A percentile compares a stretch with the other conserved stretches of the same genome.
These are phyloP conservation scores for Mycena sanguinolenta DNA, from an alignment of 768 basidiomycete genomes.

Conservation along the genomic window DNA sequence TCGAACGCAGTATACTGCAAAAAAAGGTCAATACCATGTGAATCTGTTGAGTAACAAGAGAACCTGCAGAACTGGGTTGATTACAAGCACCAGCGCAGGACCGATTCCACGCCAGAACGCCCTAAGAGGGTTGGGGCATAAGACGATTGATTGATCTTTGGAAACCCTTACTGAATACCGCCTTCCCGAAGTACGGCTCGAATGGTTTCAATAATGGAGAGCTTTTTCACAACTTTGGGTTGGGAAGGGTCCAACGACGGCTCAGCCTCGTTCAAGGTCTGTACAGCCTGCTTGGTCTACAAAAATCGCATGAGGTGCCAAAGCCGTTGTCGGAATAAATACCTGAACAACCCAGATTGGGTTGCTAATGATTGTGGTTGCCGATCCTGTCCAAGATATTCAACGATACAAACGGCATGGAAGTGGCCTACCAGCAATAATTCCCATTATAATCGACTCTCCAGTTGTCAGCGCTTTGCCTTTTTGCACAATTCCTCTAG, in stretches of 20 bases:
- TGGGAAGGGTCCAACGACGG: constrained; percentile 46
- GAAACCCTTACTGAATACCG: constrained; percentile 63
- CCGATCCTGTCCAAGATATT: constrained; percentile 85
- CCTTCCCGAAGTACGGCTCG: constrained; percentile 77
- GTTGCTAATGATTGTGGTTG: constrained; percentile 90
- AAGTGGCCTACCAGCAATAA: constrained; percentile 79
- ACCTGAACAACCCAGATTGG: constrained; percentile 93
- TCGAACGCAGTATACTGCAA: constrained; percentile 89
- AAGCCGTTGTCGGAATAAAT: neutral
- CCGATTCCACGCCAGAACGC: constrained; percentile 95
- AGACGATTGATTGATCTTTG: neutral
- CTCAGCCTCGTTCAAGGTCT: constrained; percentile 56
- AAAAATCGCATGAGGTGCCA: neutral
- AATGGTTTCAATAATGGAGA: constrained; percentile 76
- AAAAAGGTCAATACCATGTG: neutral
- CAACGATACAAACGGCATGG: constrained; percentile 13
- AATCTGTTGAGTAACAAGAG: neutral
- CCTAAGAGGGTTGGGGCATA: constrained; percentile 39
- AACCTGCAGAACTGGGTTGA: constrained; percentile 90
- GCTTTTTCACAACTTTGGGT: constrained; percentile 57
- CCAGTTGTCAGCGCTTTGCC: constrained; percentile 81
- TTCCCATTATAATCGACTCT: constrained; percentile 91
- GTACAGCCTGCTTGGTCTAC: constrained; percentile 86
- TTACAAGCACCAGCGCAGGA: constrained; percentile 92
- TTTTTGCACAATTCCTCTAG: constrained; percentile 68